These are phyloP conservation scores for Triticum aestivum DNA, from an alignment of 176 grass and related monocot species.

Conservation along the genomic window IWGSC_CS_RefSeq_v2.1 NC_057795.1:96918405-96918904, in stretches of 20 bases:
- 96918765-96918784: conserved; percentile 27
- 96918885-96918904: conserved; percentile 92
- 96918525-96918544: conserved; percentile 46
- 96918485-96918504: conserved; percentile 27
- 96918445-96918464: conserved; percentile 2
- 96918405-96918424: conserved; percentile 61
- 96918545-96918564: conserved; percentile 71
- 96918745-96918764: conserved; percentile 8
- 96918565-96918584: conserved; percentile 73
- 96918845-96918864: conserved; percentile 92
- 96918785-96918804: conserved; percentile 67
- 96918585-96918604: conserved; percentile 73
- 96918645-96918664: conserved; percentile 47
- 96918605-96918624: conserved; percentile 78
- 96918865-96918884: conserved; percentile 75
- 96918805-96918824: conserved; percentile 57
- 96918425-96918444: conserved; percentile 54
- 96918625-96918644: conserved; percentile 84
- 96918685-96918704: not conserved
- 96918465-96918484: not conserved
- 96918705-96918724: not conserved
- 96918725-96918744: conserved; percentile 3
- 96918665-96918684: not conserved
- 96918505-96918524: conserved; percentile 53
- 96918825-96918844: conserved; percentile 71